A percentile compares a stretch with the other conserved stretches of the same genome.
Conservation (phyloP, 306 rosid genomes). For the barrel medic (Medicago truncatula) region MtrunA17r5.0-ANR NC_053043.1:49970001-49970500, state of each 20-base stretch:
- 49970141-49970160: background rate
- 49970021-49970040: too few relatives aligned
- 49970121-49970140: background rate
- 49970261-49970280: background rate
- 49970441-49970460: constrained; percentile 61
- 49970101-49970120: too few relatives aligned
- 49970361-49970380: constrained; percentile 44
- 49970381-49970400: constrained; percentile 1
- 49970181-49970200: background rate
- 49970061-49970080: too few relatives aligned
- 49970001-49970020: too few relatives aligned
- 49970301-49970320: constrained; percentile 51
- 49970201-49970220: background rate
- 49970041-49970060: too few relatives aligned
- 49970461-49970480: constrained; percentile 76
- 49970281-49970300: background rate
- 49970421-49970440: constrained; percentile 7
- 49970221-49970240: background rate
- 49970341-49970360: constrained; percentile 65
- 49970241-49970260: background rate
- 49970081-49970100: too few relatives aligned
- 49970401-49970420: background rate
- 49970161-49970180: background rate
- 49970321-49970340: constrained; percentile 71
- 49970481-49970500: constrained; percentile 69